phyloP scores from a whole-genome alignment of 768 basidiomycete species.

The Termitomyces sp. region DNA sequence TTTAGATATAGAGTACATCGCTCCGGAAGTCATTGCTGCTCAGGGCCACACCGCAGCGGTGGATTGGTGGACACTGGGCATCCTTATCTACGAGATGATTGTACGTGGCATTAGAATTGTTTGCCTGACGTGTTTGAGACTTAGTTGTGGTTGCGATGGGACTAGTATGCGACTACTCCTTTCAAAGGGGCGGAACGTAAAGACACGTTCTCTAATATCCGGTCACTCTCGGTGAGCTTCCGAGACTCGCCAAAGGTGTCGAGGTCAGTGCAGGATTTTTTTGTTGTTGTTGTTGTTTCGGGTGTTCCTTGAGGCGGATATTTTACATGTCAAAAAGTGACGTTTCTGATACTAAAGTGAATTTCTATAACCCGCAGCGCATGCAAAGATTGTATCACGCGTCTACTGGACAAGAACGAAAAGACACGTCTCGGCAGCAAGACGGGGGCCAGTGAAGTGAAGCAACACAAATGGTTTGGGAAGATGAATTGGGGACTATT shows the following conservation, averaged over 20 bases:
- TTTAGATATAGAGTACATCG: constrained; percentile 82
- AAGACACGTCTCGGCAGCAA: constrained; percentile 81
- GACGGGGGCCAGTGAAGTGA: constrained; percentile 97
- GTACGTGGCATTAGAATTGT: constrained; percentile 50
- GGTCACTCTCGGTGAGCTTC: constrained; percentile 80
- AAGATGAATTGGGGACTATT: constrained; percentile 97
- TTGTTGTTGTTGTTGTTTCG: constrained; percentile 7
- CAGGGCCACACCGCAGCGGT: constrained; percentile 97
- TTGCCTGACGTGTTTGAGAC: constrained; percentile 31
- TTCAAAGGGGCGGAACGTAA: constrained; percentile 96
- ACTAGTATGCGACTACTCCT: constrained; percentile 94
- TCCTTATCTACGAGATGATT: constrained; percentile 98
- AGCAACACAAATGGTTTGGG: constrained; percentile 97
- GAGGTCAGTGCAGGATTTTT: constrained; percentile 41
- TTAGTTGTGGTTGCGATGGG: background rate
- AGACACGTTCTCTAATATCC: constrained; percentile 96
- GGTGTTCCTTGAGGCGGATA: constrained; percentile 23
- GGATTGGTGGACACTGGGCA: constrained; percentile 99
- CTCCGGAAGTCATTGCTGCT: constrained; percentile 96
- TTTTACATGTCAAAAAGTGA: constrained; percentile 6
- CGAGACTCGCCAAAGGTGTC: constrained; percentile 80
- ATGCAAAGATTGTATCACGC: constrained; percentile 82
- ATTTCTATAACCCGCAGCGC: constrained; percentile 54
- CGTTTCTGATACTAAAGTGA: constrained; percentile 18
- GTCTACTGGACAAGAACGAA: constrained; percentile 91